Base-by-base conservation (phyloP, 1,139 yeast genomes). In the Blastobotrys buckinghamii region DNA sequence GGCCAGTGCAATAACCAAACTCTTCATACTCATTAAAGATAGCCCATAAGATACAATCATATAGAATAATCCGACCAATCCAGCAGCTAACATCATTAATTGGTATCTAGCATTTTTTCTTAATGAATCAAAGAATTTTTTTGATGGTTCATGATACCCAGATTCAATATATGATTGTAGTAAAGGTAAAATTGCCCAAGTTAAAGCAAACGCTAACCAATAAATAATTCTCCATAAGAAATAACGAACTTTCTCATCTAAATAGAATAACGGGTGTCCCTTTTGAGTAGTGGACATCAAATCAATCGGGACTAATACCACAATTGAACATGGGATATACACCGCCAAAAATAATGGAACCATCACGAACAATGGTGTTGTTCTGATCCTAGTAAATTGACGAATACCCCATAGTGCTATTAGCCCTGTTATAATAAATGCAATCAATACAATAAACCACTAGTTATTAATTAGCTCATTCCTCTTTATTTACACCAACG, bases 201-300 rank as follows among this genome's bases (percentile, higher is more conserved):
- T 86, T 50, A 87, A 68, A 27, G 74, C 62, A 59, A 86, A 87
- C 0, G 95, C 85, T 15, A 78, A 69, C 96, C 96, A 87, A 65
- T 87, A 87, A 49, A 83, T 81, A 44, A 78, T 62, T 55, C 84
- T 77, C 96, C 96, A 87, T 30, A 83, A 62, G 7, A 71, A 61
- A 32, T 79, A 67, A 9, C 84, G 73, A n/a, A 74, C 72, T 1
- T 64, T 58, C 49, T 69, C 70, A 19, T 79, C 76, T 27, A 78
- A 55, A 49, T 70, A 74, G 50, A 76, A 71, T 27, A 66, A 51
- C 9, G 64, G 60, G 43, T 59, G 62, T 16, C 55, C 34, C 27
- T 54, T 50, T 39, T 61, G 53, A 33, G 61, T 50, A 24, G 68
- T 57, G 54, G 76, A 67, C 39, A 77, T 68, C 19, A 79, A 64